Evolutionary conservation across 768 basidiomycete genomes (phyloP), one percentile per base, ranked within the genome.

Genomic region (Phaffia australis): DNA sequence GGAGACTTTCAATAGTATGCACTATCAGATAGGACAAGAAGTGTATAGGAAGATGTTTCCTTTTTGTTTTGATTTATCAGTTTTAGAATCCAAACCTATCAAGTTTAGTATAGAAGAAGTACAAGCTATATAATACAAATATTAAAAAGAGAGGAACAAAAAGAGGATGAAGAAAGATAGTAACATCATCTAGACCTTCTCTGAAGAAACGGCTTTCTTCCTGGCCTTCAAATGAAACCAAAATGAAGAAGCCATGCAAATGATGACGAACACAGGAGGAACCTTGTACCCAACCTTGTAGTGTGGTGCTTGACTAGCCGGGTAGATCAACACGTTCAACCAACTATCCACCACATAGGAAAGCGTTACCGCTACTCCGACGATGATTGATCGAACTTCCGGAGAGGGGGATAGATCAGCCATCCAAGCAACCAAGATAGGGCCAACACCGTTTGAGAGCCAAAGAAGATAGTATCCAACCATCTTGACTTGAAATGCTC

Each of bases 231-330:
- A 11, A 42, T 42, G 35, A 42, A 42, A 42, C 35, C 35, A 42
- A 11, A 42, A 42, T 42, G 35, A 42, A 42, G 35, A 67, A 2
- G 47, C 3, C 50, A 70, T 68, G 32, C 65, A 71, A 16, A 29
- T 65, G 14, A 56, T 32, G 8, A 68, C 63, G 27, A 71, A 70
- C 0, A 48, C 72, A 0, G 70, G 56, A 1, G 72, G 68, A 3
- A 70, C 73, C 56, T 72, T 72, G 69, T 72, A 74, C 0, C 73
- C 73, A 42, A 71, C 61, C 3, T 64, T 67, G 52, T 74, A 74
- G 30, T 70, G 56, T 25, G 73, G 73, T 4, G 73, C 73, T 52
- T 71, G 35, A 8, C 62, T 61, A 23, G 73, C 72, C 3, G 73
- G 72, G 64, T 72, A 74, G 48, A 74, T 70, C 30, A 73, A 64